phyloP scores from a whole-genome alignment of 495 filamentous ascomycete genomes.

The Penicillium pulvis region DNA sequence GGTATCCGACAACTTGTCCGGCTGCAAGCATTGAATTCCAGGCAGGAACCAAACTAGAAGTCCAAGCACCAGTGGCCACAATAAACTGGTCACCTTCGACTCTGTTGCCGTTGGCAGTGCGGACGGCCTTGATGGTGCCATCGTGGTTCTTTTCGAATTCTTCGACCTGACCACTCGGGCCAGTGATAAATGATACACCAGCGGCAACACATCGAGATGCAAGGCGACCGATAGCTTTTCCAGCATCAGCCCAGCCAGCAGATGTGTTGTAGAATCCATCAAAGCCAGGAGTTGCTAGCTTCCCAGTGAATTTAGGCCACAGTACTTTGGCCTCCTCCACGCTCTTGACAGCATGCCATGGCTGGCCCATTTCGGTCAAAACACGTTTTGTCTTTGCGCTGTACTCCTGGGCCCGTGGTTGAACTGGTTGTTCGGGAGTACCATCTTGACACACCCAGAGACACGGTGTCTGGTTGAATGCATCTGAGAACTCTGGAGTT shows the following conservation, averaged over 20 bases:
- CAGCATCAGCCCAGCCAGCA: constrained; percentile 79
- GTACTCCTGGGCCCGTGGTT: constrained; percentile 39
- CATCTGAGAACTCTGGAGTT: constrained; percentile 37
- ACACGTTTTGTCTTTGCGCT: constrained; percentile 36
- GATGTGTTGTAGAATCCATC: constrained; percentile 71
- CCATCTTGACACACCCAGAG: constrained; percentile 32
- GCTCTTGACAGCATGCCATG: constrained; percentile 34
- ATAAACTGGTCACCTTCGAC: constrained; percentile 67
- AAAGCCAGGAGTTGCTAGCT: constrained; percentile 48
- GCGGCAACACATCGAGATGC: constrained; percentile 36
- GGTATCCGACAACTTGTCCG: constrained; percentile 73
- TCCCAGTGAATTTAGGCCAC: constrained; percentile 47
- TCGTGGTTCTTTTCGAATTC: constrained; percentile 39
- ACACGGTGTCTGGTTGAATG: constrained; percentile 36
- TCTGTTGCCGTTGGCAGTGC: constrained; percentile 41
- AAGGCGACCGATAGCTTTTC: constrained; percentile 60
- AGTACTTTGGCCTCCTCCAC: constrained; percentile 42
- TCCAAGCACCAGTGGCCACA: constrained; percentile 84
- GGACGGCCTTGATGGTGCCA: constrained; percentile 23
- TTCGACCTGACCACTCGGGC: constrained; percentile 30
- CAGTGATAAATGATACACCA: constrained; percentile 36
- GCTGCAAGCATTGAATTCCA: constrained; percentile 68
- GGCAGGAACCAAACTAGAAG: constrained; percentile 66
- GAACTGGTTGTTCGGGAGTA: constrained; percentile 41
- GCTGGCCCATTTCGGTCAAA: constrained; percentile 42